A percentile compares a stretch with the other conserved stretches of the same genome.
Evolutionary conservation across 495 filamentous ascomycete species (phyloP).

Genomic region (Podospora fimiseda): DNA sequence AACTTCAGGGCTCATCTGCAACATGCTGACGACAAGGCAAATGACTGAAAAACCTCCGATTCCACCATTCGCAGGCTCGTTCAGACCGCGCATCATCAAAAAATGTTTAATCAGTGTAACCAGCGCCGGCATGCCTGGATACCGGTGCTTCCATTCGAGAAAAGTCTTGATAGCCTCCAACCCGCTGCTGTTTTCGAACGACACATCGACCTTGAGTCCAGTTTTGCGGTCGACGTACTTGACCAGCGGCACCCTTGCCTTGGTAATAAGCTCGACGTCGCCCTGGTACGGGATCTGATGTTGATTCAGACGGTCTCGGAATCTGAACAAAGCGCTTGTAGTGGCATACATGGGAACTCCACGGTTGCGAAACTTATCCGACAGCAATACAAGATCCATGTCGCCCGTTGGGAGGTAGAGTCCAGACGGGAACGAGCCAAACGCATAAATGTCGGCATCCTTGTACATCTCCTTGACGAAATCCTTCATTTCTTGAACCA

Average conservation of each 20-base stretch:
- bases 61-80: slow-evolving; percentile 84
- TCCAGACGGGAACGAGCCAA: slow-evolving; percentile 87
- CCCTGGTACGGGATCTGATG: slow-evolving; percentile 43
- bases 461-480: slow-evolving; percentile 46
- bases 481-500: slow-evolving; percentile 55
- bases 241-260: slow-evolving; percentile 85
- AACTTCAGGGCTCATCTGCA: slow-evolving; percentile 68
- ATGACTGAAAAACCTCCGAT: slow-evolving; percentile 92
- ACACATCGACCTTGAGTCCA: slow-evolving; percentile 75
- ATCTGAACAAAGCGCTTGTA: slow-evolving; percentile 34
- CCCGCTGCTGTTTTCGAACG: slow-evolving; percentile 86
- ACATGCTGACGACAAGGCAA: slow-evolving; percentile 81
- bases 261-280: slow-evolving; percentile 56
- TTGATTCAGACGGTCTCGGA: slow-evolving; percentile 46
- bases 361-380: slow-evolving; percentile 47
- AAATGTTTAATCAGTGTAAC: slow-evolving; percentile 89
- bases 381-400: slow-evolving; percentile 87
- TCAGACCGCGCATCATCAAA: slow-evolving; percentile 76
- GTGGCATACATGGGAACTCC: slow-evolving; percentile 30
- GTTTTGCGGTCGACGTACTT: slow-evolving; percentile 76
- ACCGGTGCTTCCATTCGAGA: slow-evolving; percentile 64
- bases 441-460: slow-evolving; percentile 58
- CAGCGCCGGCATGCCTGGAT: slow-evolving; percentile 75
- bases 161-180: slow-evolving; percentile 73
- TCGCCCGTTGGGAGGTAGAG: slow-evolving; percentile 88